Evolutionary conservation across 768 basidiomycete species (phyloP), one percentile per base, ranked within the genome.

Genomic region (Leccinum imitatum): DNA sequence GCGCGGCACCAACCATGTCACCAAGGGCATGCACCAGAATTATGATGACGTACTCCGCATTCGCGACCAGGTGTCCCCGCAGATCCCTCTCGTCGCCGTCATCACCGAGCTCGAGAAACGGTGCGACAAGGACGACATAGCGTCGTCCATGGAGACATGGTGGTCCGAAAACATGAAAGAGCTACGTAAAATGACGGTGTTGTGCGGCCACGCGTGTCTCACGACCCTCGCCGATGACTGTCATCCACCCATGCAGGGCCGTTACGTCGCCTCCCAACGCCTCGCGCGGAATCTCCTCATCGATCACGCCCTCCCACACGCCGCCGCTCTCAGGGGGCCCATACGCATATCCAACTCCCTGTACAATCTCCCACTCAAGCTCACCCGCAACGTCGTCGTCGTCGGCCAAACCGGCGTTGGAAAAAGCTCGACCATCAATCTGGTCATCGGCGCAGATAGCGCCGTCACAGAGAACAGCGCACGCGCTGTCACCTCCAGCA

Each of bases 341-440:
- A 52, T 17, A 41, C 58, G 3, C 1, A 9, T 23, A 15, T 25
- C 25, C 4, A 27, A 50, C 15, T 1, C 48, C 23, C 15, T 27
- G 10, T 9, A 21, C 52, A 53, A n/a, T 37, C 19, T 35, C 7
- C 13, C 51, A 35, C 27, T 58, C 54, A 69, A 70, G 17, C 59
- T 68, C 44, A 66, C 62, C 30, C 61, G 63, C 50, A 71, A 76
- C 53, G 59, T 80, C 52, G 65, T 81, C 50, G 52, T 80, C 19
- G 79, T 80, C 15, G 79, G 79, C 4, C 76, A 78, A 60, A 73
- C 73, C 0, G 79, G 68, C 21, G 64, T 57, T 6, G 68, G 68
- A 25, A 69, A 69, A 59, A 68, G 69, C 46, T 70, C 68, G 3
- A 37, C 57, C 27, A 54, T 69, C 25, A 69, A 69, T 41, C 47